phyloP scores from a whole-genome alignment of 805 yeast species.

The Candida ovalis region DNA sequence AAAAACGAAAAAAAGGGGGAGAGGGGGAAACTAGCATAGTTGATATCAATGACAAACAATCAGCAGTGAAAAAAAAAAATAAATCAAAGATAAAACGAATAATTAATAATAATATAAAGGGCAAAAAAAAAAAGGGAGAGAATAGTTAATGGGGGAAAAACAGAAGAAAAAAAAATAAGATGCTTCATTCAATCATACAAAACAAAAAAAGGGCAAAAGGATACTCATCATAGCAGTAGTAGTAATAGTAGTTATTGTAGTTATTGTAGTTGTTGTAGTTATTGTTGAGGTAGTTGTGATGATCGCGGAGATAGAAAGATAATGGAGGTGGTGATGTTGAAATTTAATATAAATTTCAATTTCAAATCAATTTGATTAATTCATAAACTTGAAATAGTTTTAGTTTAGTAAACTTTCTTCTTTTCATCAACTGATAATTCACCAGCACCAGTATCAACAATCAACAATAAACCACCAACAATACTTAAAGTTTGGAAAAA shows the following conservation, averaged over 20 bases:
- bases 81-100: background rate
- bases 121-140: background rate
- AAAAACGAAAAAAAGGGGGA: background rate
- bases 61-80: background rate
- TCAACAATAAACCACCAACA: conserved; percentile 87
- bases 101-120: background rate
- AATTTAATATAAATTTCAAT: background rate
- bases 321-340: too few species aligned
- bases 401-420: conserved; percentile 73
- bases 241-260: too few species aligned
- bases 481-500: conserved; percentile 92
- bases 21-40: too few species aligned
- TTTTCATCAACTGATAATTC: conserved; percentile 90
- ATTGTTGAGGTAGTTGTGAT: too few species aligned
- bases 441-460: conserved; percentile 96
- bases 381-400: background rate
- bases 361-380: background rate
- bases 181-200: background rate
- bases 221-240: too few species aligned
- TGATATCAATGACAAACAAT: too few species aligned
- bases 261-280: too few species aligned
- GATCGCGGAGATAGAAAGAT: too few species aligned
- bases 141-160: background rate
- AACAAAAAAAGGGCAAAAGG: background rate
- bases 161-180: background rate